Conservation (phyloP, 2,329 filamentous ascomycete genomes). For the Zymoseptoria tritici region DNA sequence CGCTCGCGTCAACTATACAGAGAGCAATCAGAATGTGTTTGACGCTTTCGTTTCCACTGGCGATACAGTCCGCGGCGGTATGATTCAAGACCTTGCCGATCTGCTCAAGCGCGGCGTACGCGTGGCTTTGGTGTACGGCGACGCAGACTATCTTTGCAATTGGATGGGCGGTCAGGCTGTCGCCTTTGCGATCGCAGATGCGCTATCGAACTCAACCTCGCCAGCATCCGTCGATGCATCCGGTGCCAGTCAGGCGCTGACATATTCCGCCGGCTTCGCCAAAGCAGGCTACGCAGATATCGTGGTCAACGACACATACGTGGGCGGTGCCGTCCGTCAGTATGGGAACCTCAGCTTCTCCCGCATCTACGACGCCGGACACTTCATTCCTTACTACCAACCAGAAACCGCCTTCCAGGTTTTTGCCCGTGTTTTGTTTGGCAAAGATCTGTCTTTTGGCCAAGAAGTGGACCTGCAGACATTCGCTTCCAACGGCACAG, state of each 20-base stretch:
- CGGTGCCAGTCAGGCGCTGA: constrained; percentile 1
- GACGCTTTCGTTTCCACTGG: constrained; percentile 44
- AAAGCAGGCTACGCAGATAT: constrained; percentile 22
- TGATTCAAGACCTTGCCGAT: constrained; percentile 38
- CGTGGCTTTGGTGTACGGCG: constrained; percentile 36
- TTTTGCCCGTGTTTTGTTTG: constrained; percentile 27
- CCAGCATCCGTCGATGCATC: neutral
- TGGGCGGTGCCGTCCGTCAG: constrained; percentile 33
- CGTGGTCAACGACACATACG: constrained; percentile 27
- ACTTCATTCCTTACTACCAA: constrained; percentile 37
- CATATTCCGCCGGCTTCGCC: constrained; percentile 25
- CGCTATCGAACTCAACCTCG: constrained; percentile 23
- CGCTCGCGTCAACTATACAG: constrained; percentile 52
- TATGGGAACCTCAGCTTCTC: constrained; percentile 26
- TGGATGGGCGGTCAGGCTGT: constrained; percentile 35
- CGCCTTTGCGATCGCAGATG: constrained; percentile 23
- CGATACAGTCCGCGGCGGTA: constrained; percentile 57
- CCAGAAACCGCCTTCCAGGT: constrained; percentile 28
- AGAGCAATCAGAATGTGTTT: constrained; percentile 36
- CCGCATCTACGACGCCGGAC: constrained; percentile 33
- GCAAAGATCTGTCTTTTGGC: constrained; percentile 25
- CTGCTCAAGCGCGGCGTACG: constrained; percentile 35
- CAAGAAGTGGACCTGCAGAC: constrained; percentile 38
- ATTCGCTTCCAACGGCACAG: constrained; percentile 52
- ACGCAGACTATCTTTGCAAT: constrained; percentile 34